phyloP scores from a whole-genome alignment of 768 basidiomycete genomes.

The Tulasnella sp. region DNA sequence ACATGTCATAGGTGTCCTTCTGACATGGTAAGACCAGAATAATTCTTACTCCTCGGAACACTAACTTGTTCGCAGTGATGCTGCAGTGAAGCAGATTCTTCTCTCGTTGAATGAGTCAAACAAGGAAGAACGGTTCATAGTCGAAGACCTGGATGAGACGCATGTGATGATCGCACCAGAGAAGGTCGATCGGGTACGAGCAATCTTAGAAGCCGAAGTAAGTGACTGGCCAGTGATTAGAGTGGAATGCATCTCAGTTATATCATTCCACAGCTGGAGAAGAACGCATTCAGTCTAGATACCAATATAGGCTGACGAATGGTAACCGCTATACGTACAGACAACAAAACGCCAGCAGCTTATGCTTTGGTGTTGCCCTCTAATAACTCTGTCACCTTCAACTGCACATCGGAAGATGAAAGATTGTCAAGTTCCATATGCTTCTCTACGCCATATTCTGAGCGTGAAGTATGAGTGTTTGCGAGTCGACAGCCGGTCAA shows the following conservation, averaged over 20 bases:
- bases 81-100: constrained; percentile 82
- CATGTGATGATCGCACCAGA: constrained; percentile 79
- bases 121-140: constrained; percentile 43
- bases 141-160: constrained; percentile 77
- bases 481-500: constrained; percentile 13
- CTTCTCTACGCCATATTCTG: constrained; percentile 73
- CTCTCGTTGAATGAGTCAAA: constrained; percentile 50
- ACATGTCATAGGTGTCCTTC: background rate
- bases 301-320: background rate
- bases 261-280: constrained; percentile 49
- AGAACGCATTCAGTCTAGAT: constrained; percentile 54
- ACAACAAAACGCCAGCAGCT: too few relatives aligned
- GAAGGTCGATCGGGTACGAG: constrained; percentile 61
- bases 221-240: background rate
- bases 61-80: constrained; percentile 45
- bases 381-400: constrained; percentile 56
- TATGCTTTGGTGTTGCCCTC: background rate
- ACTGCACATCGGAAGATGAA: constrained; percentile 57
- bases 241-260: background rate
- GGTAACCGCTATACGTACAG: background rate
- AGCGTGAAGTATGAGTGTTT: background rate
- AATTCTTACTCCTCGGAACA: background rate
- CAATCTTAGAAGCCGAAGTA: constrained; percentile 68
- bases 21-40: background rate
- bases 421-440: constrained; percentile 73